Conservation (phyloP, 129 eudicot genomes). For the Centaurea solstitialis region DNA sequence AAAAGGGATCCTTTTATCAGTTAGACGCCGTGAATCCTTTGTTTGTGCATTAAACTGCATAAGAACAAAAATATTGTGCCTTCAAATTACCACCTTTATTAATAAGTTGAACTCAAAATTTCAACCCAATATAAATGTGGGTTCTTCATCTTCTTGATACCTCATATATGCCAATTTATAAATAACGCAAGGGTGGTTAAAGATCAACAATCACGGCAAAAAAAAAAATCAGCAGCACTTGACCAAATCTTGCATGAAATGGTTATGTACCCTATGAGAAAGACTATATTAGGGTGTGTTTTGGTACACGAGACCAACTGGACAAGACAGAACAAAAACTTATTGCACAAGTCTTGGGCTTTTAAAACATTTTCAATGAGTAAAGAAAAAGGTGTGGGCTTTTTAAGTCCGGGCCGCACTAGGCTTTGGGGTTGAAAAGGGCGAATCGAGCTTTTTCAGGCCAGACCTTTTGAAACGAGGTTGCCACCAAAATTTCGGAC, state of each 20-base stretch:
- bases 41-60: conserved; percentile 69
- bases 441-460: too few relatives aligned
- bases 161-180: neutral
- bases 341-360: too few relatives aligned
- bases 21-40: conserved; percentile 54
- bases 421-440: too few relatives aligned
- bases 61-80: conserved; percentile 2
- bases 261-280: conserved; percentile 5
- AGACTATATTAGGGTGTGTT: neutral
- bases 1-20: conserved; percentile 76
- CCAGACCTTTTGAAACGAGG: too few relatives aligned
- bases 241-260: neutral
- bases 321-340: too few relatives aligned
- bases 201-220: too few relatives aligned
- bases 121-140: neutral
- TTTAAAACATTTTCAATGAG: too few relatives aligned
- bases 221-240: neutral
- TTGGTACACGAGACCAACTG: too few relatives aligned
- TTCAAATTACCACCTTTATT: conserved; percentile 11
- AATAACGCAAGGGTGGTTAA: neutral
- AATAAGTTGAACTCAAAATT: neutral
- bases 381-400: too few relatives aligned
- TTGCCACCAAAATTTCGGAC: too few relatives aligned
- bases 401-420: too few relatives aligned
- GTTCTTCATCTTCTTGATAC: neutral